Evolutionary conservation across 257 asterid genomes (phyloP), one percentile per base, ranked within the genome.

Genomic region (Salvia miltiorrhiza): DNA sequence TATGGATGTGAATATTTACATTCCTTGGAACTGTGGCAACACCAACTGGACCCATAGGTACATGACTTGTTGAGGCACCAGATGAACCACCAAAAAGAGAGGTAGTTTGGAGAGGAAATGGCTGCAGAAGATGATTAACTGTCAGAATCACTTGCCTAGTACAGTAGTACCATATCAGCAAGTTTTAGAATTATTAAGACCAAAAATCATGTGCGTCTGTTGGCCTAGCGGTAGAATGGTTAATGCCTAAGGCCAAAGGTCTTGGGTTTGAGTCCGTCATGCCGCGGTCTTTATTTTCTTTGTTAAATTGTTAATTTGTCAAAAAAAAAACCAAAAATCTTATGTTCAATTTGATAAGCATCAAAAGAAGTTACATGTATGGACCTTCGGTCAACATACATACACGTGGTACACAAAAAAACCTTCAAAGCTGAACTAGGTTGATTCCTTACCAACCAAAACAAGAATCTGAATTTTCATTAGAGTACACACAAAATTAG

Each of bases 1-100:
- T 49, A 72, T 90, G 97, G 70, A 92, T 90, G 69, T 92, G 98
- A 73, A 90, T 88, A 77, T 90, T 88, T 61, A 92, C 91, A 80
- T 86, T 83, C 83, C 98, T 88, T n/a, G 92, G 77, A 41, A 74
- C 52, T 65, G 54, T 83, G 20, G 90, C 82, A 68, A 80, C 61
- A 30, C 91, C 93, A 82, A 77, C 73, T 50, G 96, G 83, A 70
- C 86, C 87, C 72, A 82, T 70, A 66, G 82, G 59, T 35, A 83
- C 78, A 28, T 87, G 78, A 77, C 64, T 87, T 3, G 86, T 23
- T 41, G 86, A 40, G 59, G 40, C 75, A 40, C 87, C 75, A 68
- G 90, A 37, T 70, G 87, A 17, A 48, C 78, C 78, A 76, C 87
- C 81, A 75, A 92, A 92, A 40, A 90, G 92, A 66, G 98, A 83